Evolutionary conservation across 1,284 basidiomycete genomes (phyloP), one percentile per base, ranked within the genome.

Genomic region (Moniliella sp.): DNA sequence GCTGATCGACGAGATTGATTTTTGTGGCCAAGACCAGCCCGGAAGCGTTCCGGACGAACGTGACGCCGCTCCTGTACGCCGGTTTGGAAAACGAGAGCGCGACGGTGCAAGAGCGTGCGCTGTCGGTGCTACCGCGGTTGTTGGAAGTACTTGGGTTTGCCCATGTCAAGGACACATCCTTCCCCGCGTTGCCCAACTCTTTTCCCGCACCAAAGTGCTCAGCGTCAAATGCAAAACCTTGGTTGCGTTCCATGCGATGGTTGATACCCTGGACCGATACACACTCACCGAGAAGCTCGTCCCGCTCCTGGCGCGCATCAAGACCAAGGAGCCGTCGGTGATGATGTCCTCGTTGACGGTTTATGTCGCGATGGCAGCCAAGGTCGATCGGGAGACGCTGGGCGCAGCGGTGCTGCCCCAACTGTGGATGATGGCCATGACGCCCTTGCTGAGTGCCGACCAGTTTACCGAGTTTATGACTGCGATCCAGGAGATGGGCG

Each of bases 251-350:
- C 65, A 82, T 23, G 66, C 75, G 1, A 83, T 99, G 79, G 79
- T 97, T 13, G 76, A 78, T 49, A 84, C 80, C 2, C 69, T 97
- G 25, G 88, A 97, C 64, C 81, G 88, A 41, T 38, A 50, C 29
- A 91, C 79, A 42, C 60, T 97, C 33, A 93, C 86, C 0, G 83
- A 91, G 48, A 93, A 91, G 59, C 68, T 97, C 10, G 86, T 94
- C 2, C 88, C 88, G 0, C 63, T 94, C 10, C 65, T 97, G 14
- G 76, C 83, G 0, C 84, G 83, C 58, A 93, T 97, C 50, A 76
- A 88, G 34, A 97, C 88, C 2, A 91, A 70, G 73, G 67, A 62
- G 40, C 57, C 61, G 4, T 50, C 49, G n/a, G 61, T 62, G 3
- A 61, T 62, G 60, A 39, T 48, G 39, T 40, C 26, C 19, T 42